phyloP scores from a whole-genome alignment of 2,329 filamentous ascomycete species.

The Calycina herbarum region DNA sequence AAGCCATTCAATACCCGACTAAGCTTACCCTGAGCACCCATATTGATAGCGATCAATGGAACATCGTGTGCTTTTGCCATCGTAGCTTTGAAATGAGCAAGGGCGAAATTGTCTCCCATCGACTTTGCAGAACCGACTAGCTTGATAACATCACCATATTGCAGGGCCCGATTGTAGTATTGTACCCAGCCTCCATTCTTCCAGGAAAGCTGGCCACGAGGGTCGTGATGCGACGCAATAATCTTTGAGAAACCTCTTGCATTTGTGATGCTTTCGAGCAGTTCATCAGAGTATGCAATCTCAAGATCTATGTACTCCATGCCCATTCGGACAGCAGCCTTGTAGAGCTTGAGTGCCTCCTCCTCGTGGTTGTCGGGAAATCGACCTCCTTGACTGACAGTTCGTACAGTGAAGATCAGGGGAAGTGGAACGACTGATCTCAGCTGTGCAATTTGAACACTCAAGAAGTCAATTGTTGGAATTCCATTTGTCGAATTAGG shows the following conservation, averaged over 20 bases:
- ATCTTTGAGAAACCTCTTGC: slow-evolving; percentile 72
- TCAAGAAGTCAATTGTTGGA: slow-evolving; percentile 72
- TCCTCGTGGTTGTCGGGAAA: slow-evolving; percentile 77
- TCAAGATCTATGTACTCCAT: slow-evolving; percentile 94
- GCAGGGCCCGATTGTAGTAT: slow-evolving; percentile 84
- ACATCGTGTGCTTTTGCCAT: slow-evolving; percentile 71
- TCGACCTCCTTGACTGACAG: slow-evolving; percentile 78
- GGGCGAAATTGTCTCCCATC: slow-evolving; percentile 82
- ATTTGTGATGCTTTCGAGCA: slow-evolving; percentile 68
- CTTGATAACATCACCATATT: slow-evolving; percentile 92
- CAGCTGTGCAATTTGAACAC: slow-evolving; percentile 77
- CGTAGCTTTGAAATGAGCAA: slow-evolving; percentile 77
- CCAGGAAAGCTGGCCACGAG: slow-evolving; percentile 77
- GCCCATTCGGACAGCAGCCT: slow-evolving; percentile 75
- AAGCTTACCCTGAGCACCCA: slow-evolving; percentile 84
- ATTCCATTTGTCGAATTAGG: slow-evolving; percentile 52
- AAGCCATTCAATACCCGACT: slow-evolving; percentile 89
- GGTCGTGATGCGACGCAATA: slow-evolving; percentile 95
- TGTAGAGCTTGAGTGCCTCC: slow-evolving; percentile 74
- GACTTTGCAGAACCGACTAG: slow-evolving; percentile 78
- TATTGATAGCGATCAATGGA: slow-evolving; percentile 94
- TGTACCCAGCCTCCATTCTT: slow-evolving; percentile 88
- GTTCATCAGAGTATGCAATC: slow-evolving; percentile 77
- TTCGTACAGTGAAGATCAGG: slow-evolving; percentile 90
- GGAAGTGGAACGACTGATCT: slow-evolving; percentile 72